phyloP scores from a whole-genome alignment of 441 rosid genomes.

The Erysimum pusillum region DNA sequence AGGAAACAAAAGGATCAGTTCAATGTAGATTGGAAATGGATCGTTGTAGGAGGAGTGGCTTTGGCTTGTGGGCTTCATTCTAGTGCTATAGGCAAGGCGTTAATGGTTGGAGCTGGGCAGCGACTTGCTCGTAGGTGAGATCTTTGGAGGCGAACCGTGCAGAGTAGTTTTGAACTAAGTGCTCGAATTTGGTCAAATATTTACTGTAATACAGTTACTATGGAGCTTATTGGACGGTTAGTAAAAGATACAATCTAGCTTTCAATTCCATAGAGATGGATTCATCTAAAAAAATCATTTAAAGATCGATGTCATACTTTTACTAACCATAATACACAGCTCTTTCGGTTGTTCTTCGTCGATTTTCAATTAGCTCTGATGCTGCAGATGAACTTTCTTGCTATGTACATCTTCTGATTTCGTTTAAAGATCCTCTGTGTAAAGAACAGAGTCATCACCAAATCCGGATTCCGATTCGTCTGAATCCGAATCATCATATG shows the following conservation, averaged over 20 bases:
- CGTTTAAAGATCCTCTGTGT: neutral
- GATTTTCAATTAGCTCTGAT: neutral
- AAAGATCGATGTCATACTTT: neutral
- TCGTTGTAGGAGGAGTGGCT: conserved; percentile 82
- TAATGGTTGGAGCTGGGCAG: conserved; percentile 84
- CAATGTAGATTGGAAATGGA: conserved; percentile 83
- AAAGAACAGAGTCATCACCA: conserved; percentile 26
- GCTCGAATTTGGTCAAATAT: conserved; percentile 14
- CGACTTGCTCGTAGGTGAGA: conserved; percentile 81
- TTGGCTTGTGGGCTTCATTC: conserved; percentile 78
- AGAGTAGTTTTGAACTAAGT: conserved; percentile 20
- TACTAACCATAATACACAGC: neutral
- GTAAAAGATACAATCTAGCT: conserved; percentile 4
- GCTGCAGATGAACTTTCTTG: neutral
- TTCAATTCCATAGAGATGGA: neutral
- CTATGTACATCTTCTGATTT: conserved; percentile 30
- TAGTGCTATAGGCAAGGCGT: conserved; percentile 73
- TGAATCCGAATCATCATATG: conserved; percentile 36
- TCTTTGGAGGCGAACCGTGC: conserved; percentile 6
- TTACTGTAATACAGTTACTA: conserved; percentile 29
- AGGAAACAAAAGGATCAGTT: conserved; percentile 37
- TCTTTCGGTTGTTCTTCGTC: neutral
- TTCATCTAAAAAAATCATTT: neutral
- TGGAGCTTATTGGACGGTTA: conserved; percentile 9
- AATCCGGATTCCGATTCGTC: conserved; percentile 47